Conservation (phyloP, 192 early-diverging fungal genomes). For the Podila clonocystis region DNA sequence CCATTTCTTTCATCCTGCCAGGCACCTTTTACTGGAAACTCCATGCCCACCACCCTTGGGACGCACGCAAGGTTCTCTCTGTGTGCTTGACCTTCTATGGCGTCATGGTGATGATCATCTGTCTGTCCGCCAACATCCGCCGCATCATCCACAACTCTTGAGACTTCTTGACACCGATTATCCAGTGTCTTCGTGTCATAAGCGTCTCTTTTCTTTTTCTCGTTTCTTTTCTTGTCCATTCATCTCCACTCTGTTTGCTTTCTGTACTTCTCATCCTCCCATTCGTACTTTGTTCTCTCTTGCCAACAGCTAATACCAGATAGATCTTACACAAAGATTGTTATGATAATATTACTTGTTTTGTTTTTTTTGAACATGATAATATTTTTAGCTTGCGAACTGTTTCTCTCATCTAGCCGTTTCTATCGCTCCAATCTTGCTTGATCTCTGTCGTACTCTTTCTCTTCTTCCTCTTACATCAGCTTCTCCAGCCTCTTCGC, state of each 20-base stretch:
- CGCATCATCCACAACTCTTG: slow-evolving; percentile 27
- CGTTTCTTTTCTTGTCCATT: not conserved
- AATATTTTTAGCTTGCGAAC: not conserved
- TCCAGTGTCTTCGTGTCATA: too few relatives aligned
- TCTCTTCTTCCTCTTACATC: slow-evolving; percentile 51
- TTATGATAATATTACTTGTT: not conserved
- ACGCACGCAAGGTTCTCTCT: slow-evolving; percentile 69
- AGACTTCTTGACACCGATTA: not conserved
- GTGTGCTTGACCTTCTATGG: slow-evolving; percentile 75
- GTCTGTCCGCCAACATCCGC: slow-evolving; percentile 74
- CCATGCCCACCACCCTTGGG: slow-evolving; percentile 70
- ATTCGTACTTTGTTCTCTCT: too few relatives aligned
- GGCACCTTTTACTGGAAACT: slow-evolving; percentile 93
- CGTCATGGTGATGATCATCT: slow-evolving; percentile 80
- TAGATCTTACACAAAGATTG: too few relatives aligned
- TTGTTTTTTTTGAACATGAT: not conserved
- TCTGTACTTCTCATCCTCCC: too few relatives aligned
- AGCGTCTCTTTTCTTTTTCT: not conserved
- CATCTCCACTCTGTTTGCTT: too few relatives aligned
- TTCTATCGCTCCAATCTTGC: not conserved
- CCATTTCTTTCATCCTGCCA: slow-evolving; percentile 96
- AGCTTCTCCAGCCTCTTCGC: slow-evolving; percentile 89
- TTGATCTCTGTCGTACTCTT: not conserved
- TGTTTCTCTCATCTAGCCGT: slow-evolving; percentile 8
- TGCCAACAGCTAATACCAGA: too few relatives aligned